Base-by-base conservation (phyloP, 805 yeast species). In the Metschnikowia gruessii region DNA sequence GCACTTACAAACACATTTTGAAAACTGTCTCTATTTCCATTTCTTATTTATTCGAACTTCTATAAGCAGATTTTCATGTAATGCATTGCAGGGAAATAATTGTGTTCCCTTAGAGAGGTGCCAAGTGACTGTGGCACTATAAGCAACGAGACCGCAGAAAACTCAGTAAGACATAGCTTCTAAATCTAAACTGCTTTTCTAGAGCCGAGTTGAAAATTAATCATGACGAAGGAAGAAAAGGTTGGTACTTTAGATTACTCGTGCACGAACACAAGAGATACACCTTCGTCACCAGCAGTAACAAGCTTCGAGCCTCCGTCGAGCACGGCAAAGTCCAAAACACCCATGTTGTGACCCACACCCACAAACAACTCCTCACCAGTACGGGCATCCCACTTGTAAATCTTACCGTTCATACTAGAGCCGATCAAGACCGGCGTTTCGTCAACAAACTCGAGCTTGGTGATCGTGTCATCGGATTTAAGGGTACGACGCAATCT, bases 221-320 rank as follows among this genome's bases (percentile, higher is more conserved):
- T 11, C 3, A 33, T 15, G 24, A 8, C 21, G 36, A 33, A 11
- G 13, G n/a, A 17, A 17, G n/a, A 17, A 18, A 12, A 16, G 16
- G 16, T 16, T n/a, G 18, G 18, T 5, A 16, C 19, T 4, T 9
- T 32, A 4, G 19, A 17, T 35, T 42, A 49, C 43, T 50, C 46
- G 46, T 46, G 50, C 11, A 40, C 48, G 57, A 82, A 90, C 10
- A 92, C 79, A 53, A 92, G 72, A 11, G 95, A 81, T 28, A 94
- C 97, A 55, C 96, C 96, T 66, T 94, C 99, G 64, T 94, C 99
- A 53, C 97, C 97, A 12, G 97, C 99, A 17, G 97, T 88, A 31
- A 90, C 76, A 37, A 94, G 60, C 62, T 83, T 82, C 42, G 77
- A 75, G 22, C 89, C 92, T 38, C 78, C 69, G 34, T 80, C 82